Evolutionary conservation across 164 flowering plant genomes (phyloP).

Genomic region (Umbilicus rupestris): DNA sequence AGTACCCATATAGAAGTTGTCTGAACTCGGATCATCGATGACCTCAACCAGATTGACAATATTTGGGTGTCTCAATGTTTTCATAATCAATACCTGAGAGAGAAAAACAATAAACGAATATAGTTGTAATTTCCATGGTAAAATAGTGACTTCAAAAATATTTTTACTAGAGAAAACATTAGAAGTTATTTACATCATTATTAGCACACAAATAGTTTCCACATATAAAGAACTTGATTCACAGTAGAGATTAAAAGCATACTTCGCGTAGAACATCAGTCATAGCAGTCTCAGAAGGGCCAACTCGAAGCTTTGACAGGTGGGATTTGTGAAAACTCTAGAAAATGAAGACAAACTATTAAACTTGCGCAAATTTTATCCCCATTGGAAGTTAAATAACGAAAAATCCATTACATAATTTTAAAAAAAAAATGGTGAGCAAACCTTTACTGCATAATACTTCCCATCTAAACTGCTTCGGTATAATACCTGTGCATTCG

Average conservation of each 20-base stretch:
- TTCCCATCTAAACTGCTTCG: slow-evolving; percentile 3
- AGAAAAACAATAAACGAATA: background rate
- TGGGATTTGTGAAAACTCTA: slow-evolving; percentile 96
- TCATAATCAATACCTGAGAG: slow-evolving; percentile 82
- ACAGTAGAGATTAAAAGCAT: background rate
- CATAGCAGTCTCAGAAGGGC: slow-evolving; percentile 97
- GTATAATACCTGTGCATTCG: slow-evolving; percentile 32
- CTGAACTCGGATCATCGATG: slow-evolving; percentile 85
- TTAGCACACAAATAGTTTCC: background rate
- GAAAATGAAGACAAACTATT: background rate
- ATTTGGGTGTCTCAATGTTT: slow-evolving; percentile 83
- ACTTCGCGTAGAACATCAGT: slow-evolving; percentile 96
- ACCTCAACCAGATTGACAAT: slow-evolving; percentile 96
- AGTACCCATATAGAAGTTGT: slow-evolving; percentile 97
- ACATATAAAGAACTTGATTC: background rate
- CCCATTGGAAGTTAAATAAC: background rate
- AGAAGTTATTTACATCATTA: background rate
- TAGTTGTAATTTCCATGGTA: background rate
- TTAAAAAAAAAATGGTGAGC: background rate
- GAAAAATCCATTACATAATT: background rate
- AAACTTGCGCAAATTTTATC: background rate
- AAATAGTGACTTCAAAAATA: background rate
- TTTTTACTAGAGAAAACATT: too few relatives aligned
- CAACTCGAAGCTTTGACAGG: slow-evolving; percentile 71
- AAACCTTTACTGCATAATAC: slow-evolving; percentile 32